phyloP scores from a whole-genome alignment of 345 rosid species.

The Aquilaria yunnanensis region DNA sequence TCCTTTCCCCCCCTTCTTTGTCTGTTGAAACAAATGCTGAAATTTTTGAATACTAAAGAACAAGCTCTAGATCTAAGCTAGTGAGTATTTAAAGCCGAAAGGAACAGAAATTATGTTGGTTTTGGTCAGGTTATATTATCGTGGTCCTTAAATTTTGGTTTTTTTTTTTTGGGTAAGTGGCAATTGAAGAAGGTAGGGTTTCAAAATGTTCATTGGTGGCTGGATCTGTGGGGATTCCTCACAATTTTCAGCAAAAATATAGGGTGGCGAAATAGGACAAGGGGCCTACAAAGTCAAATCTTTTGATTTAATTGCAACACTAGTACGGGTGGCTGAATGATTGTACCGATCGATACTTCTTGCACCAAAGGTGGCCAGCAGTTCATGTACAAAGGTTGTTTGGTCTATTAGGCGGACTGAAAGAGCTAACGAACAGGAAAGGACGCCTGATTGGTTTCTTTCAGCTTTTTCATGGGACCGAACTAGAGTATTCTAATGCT shows the following conservation, averaged over 20 bases:
- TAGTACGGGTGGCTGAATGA: background rate
- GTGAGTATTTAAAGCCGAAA: conserved; percentile 1
- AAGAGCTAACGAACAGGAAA: too few relatives aligned
- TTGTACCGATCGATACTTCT: conserved; percentile 5
- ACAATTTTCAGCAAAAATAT: too few relatives aligned
- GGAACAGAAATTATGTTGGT: conserved; percentile 16
- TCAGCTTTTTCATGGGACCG: too few relatives aligned
- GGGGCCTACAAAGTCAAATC: background rate
- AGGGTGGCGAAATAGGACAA: background rate
- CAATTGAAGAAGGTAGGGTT: background rate
- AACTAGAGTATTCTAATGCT: too few relatives aligned
- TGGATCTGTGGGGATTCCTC: background rate
- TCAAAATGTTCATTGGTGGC: background rate
- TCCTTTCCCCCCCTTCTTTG: conserved; percentile 11
- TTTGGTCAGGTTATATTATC: conserved; percentile 60
- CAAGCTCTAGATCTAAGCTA: background rate
- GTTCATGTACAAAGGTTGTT: conserved; percentile 21
- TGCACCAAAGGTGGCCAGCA: conserved; percentile 22
- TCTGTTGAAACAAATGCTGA: background rate
- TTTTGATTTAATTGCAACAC: background rate
- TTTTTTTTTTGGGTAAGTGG: background rate
- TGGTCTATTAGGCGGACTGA: background rate
- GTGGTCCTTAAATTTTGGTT: background rate
- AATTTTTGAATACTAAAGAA: background rate
- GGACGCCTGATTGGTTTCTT: too few relatives aligned